Base-by-base conservation (phyloP, 768 basidiomycete genomes). In the Boletus rubescentipes region DNA sequence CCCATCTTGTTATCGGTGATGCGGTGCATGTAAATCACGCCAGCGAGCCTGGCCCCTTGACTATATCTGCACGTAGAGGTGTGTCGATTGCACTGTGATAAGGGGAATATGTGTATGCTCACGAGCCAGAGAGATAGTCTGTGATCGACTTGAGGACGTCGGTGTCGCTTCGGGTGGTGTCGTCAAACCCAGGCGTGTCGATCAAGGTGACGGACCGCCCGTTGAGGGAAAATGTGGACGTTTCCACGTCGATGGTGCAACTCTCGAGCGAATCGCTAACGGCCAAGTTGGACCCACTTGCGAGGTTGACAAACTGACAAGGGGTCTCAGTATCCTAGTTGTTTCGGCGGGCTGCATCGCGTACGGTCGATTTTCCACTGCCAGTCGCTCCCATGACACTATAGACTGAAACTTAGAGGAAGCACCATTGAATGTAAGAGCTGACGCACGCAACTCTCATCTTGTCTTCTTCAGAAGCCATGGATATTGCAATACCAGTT, bases 121-220 rank as follows among this genome's bases (percentile, higher is more conserved):
- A 69, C 69, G 65, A 68, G 34, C 42, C 49, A 5, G 60, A 29
- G n/a, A 69, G 65, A 26, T 63, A 63, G 18, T 31, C 73, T 58
- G 79, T 75, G 35, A 81, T 80, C 64, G 77, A 75, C 34, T 50
- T 54, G 26, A 82, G 65, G 14, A 83, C 66, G 15, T 77, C 78
- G 0, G 75, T 72, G 47, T 82, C 81, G 42, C 73, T 77, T 44
- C 69, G 72, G 10, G 47, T 55, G 4, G 80, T 78, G 59, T 84
- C 81, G 55, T 83, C 83, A 51, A 84, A 84, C 6, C 83, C 83
- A 0, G 83, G 83, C 0, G 83, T 85, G 57, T 85, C 84, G 42
- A 85, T 75, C 16, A 85, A 62, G 0, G 68, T 75, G 34, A 84
- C 70, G 15, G 50, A 61, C 10, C 65, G 66, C 3, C 75, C 78